Evolutionary conservation across 768 basidiomycete genomes (phyloP).

Genomic region (Lactarius akahatsu): DNA sequence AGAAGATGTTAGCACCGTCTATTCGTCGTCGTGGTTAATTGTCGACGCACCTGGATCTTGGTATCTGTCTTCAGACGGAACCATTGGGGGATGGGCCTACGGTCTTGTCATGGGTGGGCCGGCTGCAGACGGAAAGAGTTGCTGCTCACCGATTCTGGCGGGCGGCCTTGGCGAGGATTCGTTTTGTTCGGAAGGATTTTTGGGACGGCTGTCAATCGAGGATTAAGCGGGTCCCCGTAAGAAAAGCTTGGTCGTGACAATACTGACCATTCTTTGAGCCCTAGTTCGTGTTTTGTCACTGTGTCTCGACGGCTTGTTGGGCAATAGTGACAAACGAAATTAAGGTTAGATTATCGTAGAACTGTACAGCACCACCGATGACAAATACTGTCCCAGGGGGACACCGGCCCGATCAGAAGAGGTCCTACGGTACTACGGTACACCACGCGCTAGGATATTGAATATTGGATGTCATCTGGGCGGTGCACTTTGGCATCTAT

Average conservation of each 20-base stretch:
- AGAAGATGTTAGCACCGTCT: not conserved
- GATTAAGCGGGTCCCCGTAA: not conserved
- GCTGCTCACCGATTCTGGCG: slow-evolving; percentile 34
- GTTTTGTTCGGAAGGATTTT: slow-evolving; percentile 4
- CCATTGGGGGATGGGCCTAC: slow-evolving; percentile 97
- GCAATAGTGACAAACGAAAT: not conserved
- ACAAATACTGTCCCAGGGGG: not conserved
- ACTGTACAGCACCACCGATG: not conserved
- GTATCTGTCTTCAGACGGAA: slow-evolving; percentile 96
- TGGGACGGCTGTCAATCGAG: not conserved
- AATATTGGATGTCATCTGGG: slow-evolving; percentile 84
- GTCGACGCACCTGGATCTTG: slow-evolving; percentile 74
- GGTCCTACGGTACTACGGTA: too few relatives aligned
- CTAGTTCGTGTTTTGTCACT: not conserved
- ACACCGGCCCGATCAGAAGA: slow-evolving; percentile 23
- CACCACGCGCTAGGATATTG: slow-evolving; percentile 58
- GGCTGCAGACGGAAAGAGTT: not conserved
- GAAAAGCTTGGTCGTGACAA: not conserved
- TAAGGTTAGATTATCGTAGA: not conserved
- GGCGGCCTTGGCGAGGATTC: not conserved
- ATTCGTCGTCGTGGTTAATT: not conserved
- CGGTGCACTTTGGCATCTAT: slow-evolving; percentile 85
- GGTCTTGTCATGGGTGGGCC: slow-evolving; percentile 1
- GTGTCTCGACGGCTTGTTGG: not conserved
- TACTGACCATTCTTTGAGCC: not conserved